A percentile compares a stretch with the other conserved stretches of the same genome.
Evolutionary conservation across 345 rosid species (phyloP).

Genomic region (Bruguiera gymnorhiza): DNA sequence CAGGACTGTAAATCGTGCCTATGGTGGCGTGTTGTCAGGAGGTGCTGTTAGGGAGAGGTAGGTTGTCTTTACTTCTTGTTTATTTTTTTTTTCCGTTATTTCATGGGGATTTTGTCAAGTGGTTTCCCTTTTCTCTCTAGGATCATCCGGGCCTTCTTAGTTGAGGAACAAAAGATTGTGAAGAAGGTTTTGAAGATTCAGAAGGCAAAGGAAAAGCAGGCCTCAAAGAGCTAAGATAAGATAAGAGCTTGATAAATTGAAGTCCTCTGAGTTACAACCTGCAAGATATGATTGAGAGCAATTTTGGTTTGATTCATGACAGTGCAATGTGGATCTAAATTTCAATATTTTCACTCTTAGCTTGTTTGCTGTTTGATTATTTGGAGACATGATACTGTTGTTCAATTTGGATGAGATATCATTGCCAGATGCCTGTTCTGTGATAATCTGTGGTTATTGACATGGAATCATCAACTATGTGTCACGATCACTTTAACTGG

Average conservation of each 20-base stretch:
- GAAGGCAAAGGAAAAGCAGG: slow-evolving; percentile 24
- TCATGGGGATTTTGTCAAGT: neutral
- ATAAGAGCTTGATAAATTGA: neutral
- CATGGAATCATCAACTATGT: too few relatives aligned
- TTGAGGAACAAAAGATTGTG: slow-evolving; percentile 24
- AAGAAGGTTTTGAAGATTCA: slow-evolving; percentile 25
- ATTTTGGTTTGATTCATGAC: slow-evolving; percentile 22
- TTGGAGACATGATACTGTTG: neutral
- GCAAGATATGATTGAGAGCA: slow-evolving; percentile 4
- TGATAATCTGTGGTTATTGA: neutral
- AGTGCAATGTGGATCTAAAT: slow-evolving; percentile 9
- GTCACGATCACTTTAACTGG: too few relatives aligned
- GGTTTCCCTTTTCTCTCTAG: neutral
- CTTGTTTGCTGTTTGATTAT: slow-evolving; percentile 8
- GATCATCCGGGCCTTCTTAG: slow-evolving; percentile 24
- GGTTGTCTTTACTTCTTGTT: neutral
- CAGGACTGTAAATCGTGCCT: slow-evolving; percentile 84
- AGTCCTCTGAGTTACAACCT: neutral
- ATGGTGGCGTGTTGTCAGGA: slow-evolving; percentile 73
- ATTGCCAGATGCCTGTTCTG: slow-evolving; percentile 5
- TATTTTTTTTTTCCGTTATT: neutral
- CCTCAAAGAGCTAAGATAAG: slow-evolving; percentile 28
- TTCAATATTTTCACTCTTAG: slow-evolving; percentile 11
- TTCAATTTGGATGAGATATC: slow-evolving; percentile 16
- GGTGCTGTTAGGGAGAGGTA: slow-evolving; percentile 73